phyloP scores from a whole-genome alignment of 2,329 filamentous ascomycete species.

The Lasiodiplodia citricola region DNA sequence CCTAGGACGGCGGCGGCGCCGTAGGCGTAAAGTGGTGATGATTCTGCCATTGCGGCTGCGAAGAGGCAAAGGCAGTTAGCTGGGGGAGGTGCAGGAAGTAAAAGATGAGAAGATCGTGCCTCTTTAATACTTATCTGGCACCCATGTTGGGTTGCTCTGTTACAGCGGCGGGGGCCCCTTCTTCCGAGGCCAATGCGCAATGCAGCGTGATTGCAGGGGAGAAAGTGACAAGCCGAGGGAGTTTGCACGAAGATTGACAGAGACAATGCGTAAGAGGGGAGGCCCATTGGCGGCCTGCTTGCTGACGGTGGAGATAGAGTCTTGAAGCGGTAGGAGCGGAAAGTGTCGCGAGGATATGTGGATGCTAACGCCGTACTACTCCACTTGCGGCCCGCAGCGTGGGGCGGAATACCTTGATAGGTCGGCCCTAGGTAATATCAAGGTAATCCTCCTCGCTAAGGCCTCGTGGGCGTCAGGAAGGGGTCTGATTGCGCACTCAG shows the following conservation, averaged over 20 bases:
- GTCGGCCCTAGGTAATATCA: not conserved
- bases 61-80: not conserved
- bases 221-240: not conserved
- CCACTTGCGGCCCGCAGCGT: not conserved
- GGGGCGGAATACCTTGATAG: not conserved
- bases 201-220: not conserved
- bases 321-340: not conserved
- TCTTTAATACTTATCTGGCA: not conserved
- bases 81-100: no score
- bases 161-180: not conserved
- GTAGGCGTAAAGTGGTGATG: not conserved
- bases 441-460: not conserved
- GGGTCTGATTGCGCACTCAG: not conserved
- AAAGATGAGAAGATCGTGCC: no score
- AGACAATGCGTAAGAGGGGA: not conserved
- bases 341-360: not conserved
- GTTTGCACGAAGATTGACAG: not conserved
- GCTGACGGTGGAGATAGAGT: not conserved
- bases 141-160: not conserved
- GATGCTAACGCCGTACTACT: not conserved
- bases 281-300: not conserved
- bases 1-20: slow-evolving; percentile 12
- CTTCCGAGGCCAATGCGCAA: not conserved
- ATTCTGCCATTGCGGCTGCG: not conserved
- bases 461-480: not conserved